Percentiles rank a stretch among this genome's conserved stretches.
Evolutionary conservation across 176 grass and related monocot genomes (phyloP).

Genomic region (Pontederia paniculata): DNA sequence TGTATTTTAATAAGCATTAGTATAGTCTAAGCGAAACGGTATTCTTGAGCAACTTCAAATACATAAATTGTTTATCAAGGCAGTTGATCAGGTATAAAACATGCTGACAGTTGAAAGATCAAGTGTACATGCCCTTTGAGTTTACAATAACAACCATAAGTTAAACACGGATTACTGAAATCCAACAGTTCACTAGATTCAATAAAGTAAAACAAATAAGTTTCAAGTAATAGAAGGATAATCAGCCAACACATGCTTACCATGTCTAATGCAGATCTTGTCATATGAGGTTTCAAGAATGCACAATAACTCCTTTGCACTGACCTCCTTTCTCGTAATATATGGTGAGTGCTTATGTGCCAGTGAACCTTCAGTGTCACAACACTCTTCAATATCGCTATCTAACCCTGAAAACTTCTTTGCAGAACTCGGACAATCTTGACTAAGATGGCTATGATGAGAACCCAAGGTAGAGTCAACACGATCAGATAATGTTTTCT

Average conservation of each 20-base stretch:
- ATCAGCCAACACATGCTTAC: constrained; percentile 30
- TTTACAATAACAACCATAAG: too few species aligned
- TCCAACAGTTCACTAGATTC: too few species aligned
- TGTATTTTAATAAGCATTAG: too few species aligned
- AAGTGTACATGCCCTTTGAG: too few species aligned
- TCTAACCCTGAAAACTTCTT: constrained; percentile 30
- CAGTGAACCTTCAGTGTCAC: constrained; percentile 6
- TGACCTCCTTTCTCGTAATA: constrained; percentile 25
- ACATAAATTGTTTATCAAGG: too few species aligned
- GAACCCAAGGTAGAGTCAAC: not conserved
- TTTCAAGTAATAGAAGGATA: not conserved
- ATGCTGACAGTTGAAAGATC: too few species aligned
- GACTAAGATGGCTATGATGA: constrained; percentile 8
- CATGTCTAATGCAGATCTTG: constrained; percentile 42
- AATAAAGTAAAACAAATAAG: not conserved
- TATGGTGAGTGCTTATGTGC: constrained; percentile 3
- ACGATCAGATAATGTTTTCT: constrained; percentile 38
- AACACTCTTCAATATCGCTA: constrained; percentile 15
- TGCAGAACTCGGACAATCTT: constrained; percentile 7
- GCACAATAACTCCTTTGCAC: constrained; percentile 39
- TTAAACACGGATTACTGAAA: too few species aligned
- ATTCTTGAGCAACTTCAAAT: too few species aligned
- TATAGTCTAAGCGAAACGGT: too few species aligned
- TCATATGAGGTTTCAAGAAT: constrained; percentile 49
- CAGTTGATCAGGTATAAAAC: too few species aligned